A percentile compares a stretch with the other conserved stretches of the same genome.
phyloP scores from a whole-genome alignment of 495 filamentous ascomycete genomes.

The Acidomyces sp. region DNA sequence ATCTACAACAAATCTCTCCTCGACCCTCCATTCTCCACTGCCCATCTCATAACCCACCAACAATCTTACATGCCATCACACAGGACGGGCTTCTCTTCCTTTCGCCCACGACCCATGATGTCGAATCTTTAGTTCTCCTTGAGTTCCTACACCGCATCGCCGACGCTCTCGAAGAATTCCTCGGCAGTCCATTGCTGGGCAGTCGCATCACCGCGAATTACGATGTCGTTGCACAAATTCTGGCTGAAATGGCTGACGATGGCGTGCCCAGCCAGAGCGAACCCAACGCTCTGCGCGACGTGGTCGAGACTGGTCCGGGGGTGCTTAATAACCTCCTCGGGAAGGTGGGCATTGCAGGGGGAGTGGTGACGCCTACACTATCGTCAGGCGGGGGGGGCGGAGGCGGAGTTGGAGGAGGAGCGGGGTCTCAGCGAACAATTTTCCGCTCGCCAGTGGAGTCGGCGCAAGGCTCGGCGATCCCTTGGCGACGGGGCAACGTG shows the following conservation, averaged over 20 bases:
- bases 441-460: constrained; percentile 4
- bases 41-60: constrained; percentile 69
- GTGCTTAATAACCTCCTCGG: constrained; percentile 85
- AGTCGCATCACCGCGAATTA: constrained; percentile 78
- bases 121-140: constrained; percentile 84
- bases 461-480: constrained; percentile 41
- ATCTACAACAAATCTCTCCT: constrained; percentile 69
- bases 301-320: constrained; percentile 70
- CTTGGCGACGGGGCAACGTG: constrained; percentile 85
- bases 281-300: constrained; percentile 79
- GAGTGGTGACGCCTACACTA: constrained; percentile 7
- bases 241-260: constrained; percentile 93
- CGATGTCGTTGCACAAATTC: constrained; percentile 84
- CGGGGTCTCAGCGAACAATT: neutral
- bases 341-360: constrained; percentile 38
- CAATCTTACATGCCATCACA: constrained; percentile 70
- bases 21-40: constrained; percentile 78
- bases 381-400: neutral
- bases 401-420: neutral
- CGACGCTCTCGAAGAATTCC: constrained; percentile 88
- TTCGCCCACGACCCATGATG: constrained; percentile 65
- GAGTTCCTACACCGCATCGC: constrained; percentile 92
- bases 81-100: constrained; percentile 85
- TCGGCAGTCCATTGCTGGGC: constrained; percentile 76
- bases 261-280: constrained; percentile 84